Evolutionary conservation across 2,329 filamentous ascomycete genomes (phyloP), one percentile per base, ranked within the genome.

Genomic region (Davidsoniella australis): DNA sequence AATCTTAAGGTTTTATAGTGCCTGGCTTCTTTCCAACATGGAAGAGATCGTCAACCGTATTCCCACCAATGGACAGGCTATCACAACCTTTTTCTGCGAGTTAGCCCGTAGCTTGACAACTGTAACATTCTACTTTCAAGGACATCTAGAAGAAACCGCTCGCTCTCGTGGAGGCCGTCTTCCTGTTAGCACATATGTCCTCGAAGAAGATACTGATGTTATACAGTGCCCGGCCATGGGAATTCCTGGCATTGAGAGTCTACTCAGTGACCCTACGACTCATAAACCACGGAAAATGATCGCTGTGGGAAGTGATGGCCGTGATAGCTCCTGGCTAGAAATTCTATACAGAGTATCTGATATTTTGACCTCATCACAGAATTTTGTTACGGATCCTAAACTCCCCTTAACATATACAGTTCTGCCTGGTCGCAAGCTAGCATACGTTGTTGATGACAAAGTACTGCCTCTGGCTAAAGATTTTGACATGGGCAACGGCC

Each of bases 1-100:
- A 8, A 48, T 55, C n/a, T 16, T 55, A 33, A 48, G 54, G 3
- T 40, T 55, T 12, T 55, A 51, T 23, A 52, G 47, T 16, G 52
- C 45, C 18, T 55, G 54, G 54, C 47, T 55, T 12, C 43, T 54
- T n/a, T 26, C 49, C 18, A 43, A 50, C 38, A 41, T 38, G n/a
- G n/a, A 36, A 8, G 45, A 50, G 5, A 24, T 55, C 26, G 45
- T 44, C 36, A 37, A 47, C 12, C 41, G 42, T 1, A 45, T 47
- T 10, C 39, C 44, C 12, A 44, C 33, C 8, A 40, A 47, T 17
- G 49, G 49, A 23, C 26, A 36, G 18, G n/a, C 44, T 1, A 36
- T 53, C 3, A 49, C 52, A 4, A 24, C 46, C 17, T 50, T 51
- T 12, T 45, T 45, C 23, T 53, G 51, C n/a, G 49, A 50, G 18